Evolutionary conservation across 2,329 filamentous ascomycete species (phyloP).

Genomic region (Chrysoporthe cubensis): DNA sequence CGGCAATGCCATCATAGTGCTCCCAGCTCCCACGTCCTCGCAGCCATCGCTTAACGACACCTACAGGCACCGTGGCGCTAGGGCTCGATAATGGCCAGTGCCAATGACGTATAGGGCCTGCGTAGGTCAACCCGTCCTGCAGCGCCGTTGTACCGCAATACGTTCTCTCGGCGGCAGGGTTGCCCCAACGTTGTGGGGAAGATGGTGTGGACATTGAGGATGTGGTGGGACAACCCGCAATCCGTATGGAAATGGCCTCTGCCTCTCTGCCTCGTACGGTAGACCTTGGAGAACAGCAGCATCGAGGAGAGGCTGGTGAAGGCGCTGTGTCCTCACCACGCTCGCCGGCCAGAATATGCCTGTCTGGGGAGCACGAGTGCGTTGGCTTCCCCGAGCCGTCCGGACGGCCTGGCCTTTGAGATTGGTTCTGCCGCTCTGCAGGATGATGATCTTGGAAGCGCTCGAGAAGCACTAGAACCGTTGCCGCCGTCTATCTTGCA

Average conservation of each 20-base stretch:
- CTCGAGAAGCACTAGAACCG: slow-evolving; percentile 22
- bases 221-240: neutral
- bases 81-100: neutral
- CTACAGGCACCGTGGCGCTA: neutral
- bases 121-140: neutral
- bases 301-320: neutral
- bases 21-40: neutral
- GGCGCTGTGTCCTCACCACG: too few relatives aligned
- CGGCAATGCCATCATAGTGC: neutral
- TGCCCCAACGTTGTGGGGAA: slow-evolving; percentile 11
- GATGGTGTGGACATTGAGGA: slow-evolving; percentile 1
- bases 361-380: neutral
- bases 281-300: neutral
- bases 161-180: neutral
- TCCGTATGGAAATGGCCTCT: neutral
- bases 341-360: neutral
- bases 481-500: neutral
- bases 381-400: neutral
- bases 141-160: slow-evolving; percentile 1
- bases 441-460: slow-evolving; percentile 24
- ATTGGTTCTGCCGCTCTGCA: slow-evolving; percentile 18
- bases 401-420: neutral
- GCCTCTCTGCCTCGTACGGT: neutral
- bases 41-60: slow-evolving; percentile 4
- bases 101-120: slow-evolving; percentile 1